Conservation (phyloP, 345 rosid genomes). For the Viola odorata region DNA sequence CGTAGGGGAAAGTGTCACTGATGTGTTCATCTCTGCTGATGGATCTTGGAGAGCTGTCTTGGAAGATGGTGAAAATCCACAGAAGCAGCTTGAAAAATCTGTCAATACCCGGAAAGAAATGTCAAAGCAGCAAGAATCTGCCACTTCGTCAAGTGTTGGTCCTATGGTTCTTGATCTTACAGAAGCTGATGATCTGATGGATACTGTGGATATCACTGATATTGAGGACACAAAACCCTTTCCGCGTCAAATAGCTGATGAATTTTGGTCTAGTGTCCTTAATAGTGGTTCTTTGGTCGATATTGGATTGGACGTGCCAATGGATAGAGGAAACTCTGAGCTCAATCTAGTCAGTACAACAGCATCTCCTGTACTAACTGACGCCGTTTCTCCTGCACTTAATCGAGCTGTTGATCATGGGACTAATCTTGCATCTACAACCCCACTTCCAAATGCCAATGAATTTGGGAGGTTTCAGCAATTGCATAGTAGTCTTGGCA, state of each 20-base stretch:
- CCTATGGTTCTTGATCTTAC: conserved; percentile 66
- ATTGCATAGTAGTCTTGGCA: conserved; percentile 19
- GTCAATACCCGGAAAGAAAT: conserved; percentile 19
- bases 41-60: conserved; percentile 83
- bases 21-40: conserved; percentile 61
- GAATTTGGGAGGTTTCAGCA: conserved; percentile 34
- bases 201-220: conserved; percentile 29
- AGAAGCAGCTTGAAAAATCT: conserved; percentile 26
- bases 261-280: conserved; percentile 30
- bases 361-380: conserved; percentile 26
- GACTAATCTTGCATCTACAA: conserved; percentile 13
- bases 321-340: conserved; percentile 14
- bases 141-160: conserved; percentile 23
- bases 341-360: conserved; percentile 12
- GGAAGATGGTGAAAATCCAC: conserved; percentile 37
- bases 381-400: conserved; percentile 30
- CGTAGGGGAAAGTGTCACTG: conserved; percentile 49
- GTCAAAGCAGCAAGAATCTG: conserved; percentile 35
- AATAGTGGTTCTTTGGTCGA: conserved; percentile 18
- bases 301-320: conserved; percentile 22
- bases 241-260: conserved; percentile 24
- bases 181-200: conserved; percentile 40
- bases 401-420: conserved; percentile 21
- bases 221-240: conserved; percentile 65
- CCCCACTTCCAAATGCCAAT: conserved; percentile 29